phyloP scores from a whole-genome alignment of 2,329 filamentous ascomycete species.

The Fusarium sp. region DNA sequence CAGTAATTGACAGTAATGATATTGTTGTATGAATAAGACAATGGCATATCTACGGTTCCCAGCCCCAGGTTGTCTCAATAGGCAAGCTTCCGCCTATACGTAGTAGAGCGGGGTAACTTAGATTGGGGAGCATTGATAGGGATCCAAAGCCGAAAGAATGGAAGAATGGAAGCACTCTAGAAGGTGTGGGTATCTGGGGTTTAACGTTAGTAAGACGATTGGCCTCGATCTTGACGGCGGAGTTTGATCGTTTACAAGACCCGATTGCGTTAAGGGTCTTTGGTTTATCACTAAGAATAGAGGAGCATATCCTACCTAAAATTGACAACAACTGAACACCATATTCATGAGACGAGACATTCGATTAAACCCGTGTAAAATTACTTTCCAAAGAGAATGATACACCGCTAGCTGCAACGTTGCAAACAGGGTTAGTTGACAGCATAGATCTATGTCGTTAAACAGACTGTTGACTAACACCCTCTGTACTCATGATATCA shows the following conservation, averaged over 20 bases:
- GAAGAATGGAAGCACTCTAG: slow-evolving; percentile 21
- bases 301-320: not conserved
- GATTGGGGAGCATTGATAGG: slow-evolving; percentile 9
- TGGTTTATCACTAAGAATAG: not conserved
- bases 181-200: slow-evolving; percentile 19
- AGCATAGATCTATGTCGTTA: not conserved
- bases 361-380: not conserved
- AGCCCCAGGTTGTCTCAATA: not conserved
- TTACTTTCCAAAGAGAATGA: not conserved
- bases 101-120: slow-evolving; percentile 36
- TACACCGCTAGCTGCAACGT: slow-evolving; percentile 12
- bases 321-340: not conserved
- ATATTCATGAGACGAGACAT: not conserved
- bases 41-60: not conserved
- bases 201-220: slow-evolving; percentile 9
- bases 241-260: slow-evolving; percentile 34
- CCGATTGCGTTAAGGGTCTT: slow-evolving; percentile 27
- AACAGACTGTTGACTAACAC: not conserved
- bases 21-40: slow-evolving; percentile 13
- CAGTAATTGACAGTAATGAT: not conserved
- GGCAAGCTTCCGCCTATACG: slow-evolving; percentile 5
- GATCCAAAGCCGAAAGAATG: slow-evolving; percentile 2
- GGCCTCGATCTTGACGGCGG: slow-evolving; percentile 9
- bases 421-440: not conserved
- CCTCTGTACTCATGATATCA: not conserved